Evolutionary conservation across 192 early-diverging fungal species (phyloP).

Genomic region (Phycomyces nitens): DNA sequence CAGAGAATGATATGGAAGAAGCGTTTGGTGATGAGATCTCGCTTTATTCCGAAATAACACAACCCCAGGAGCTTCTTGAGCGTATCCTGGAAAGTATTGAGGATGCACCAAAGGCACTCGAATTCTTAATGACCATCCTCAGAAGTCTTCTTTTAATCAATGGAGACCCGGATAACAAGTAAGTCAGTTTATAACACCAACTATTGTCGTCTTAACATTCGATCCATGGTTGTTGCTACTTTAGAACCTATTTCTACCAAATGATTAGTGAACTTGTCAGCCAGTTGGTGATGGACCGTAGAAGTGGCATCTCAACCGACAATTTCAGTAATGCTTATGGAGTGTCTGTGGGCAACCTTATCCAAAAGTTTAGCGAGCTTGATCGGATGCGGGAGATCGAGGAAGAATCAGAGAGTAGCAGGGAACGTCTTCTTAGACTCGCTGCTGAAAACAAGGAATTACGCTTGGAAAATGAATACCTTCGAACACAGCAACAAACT

Average conservation of each 20-base stretch:
- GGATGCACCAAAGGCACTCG: slow-evolving; percentile 54
- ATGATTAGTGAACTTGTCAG: slow-evolving; percentile 67
- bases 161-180: slow-evolving; percentile 63
- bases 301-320: slow-evolving; percentile 36
- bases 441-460: slow-evolving; percentile 62
- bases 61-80: slow-evolving; percentile 68
- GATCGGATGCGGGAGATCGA: slow-evolving; percentile 66
- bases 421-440: slow-evolving; percentile 55
- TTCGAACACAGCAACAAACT: neutral
- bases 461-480: slow-evolving; percentile 16
- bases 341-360: slow-evolving; percentile 66
- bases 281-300: slow-evolving; percentile 73
- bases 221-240: too few species aligned
- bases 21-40: slow-evolving; percentile 50
- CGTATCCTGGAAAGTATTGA: slow-evolving; percentile 58
- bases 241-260: slow-evolving; percentile 72
- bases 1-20: slow-evolving; percentile 29
- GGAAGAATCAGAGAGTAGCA: slow-evolving; percentile 57
- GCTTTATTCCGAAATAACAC: slow-evolving; percentile 61
- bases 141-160: slow-evolving; percentile 71
- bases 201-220: too few species aligned
- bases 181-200: too few species aligned
- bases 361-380: slow-evolving; percentile 71
- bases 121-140: slow-evolving; percentile 64
- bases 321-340: slow-evolving; percentile 58